Evolutionary conservation across 23 red algal species (phyloP).

Genomic region (Gracilaria domingensis): DNA sequence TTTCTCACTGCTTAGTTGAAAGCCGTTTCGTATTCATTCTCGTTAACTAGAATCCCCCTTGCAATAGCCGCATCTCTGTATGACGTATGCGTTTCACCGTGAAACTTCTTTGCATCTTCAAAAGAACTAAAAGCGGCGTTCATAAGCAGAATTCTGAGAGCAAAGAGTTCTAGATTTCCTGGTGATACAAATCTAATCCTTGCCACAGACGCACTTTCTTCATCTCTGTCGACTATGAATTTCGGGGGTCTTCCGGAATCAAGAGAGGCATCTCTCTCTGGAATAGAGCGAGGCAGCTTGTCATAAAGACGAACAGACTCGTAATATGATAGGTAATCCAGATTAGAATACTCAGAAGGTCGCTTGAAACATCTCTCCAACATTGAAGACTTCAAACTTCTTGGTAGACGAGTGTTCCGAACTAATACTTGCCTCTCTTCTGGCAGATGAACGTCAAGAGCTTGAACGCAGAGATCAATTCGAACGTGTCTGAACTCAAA

Average conservation of each 20-base stretch:
- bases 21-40: too few relatives aligned
- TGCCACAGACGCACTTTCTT: background rate
- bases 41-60: too few relatives aligned
- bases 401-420: too few relatives aligned
- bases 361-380: slow-evolving; percentile 7
- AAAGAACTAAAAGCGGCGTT: background rate
- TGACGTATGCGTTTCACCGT: background rate
- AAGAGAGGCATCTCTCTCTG: background rate
- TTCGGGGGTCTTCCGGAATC: background rate
- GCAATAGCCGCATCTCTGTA: too few relatives aligned
- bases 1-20: too few relatives aligned
- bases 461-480: too few relatives aligned
- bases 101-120: background rate
- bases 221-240: background rate
- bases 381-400: background rate
- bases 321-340: slow-evolving; percentile 1
- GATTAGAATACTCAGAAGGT: background rate
- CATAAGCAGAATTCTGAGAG: background rate
- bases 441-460: too few relatives aligned
- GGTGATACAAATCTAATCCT: background rate
- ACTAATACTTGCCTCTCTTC: too few relatives aligned
- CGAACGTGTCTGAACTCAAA: slow-evolving; percentile 10
- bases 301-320: background rate
- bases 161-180: slow-evolving; percentile 3
- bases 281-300: background rate